These are phyloP conservation scores for Debaryomyces coudertii DNA, from an alignment of 1,139 yeast species.

Conservation along the genomic window DNA sequence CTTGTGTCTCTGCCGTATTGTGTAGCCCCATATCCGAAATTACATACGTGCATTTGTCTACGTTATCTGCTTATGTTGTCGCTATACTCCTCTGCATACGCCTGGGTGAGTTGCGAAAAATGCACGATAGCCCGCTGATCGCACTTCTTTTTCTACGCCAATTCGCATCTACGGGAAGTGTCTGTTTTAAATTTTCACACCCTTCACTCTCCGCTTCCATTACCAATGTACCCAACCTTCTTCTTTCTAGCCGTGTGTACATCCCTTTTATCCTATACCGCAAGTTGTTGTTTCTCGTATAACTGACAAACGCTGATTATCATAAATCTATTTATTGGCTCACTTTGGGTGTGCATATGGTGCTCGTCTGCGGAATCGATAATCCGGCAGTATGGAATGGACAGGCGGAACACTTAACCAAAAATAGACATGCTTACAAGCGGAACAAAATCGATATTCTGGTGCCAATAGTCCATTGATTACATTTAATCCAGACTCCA, in stretches of 20 bases:
- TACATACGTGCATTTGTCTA: too few species aligned
- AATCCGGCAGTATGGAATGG: constrained; percentile 4
- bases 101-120: too few species aligned
- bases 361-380: constrained; percentile 1
- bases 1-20: neutral
- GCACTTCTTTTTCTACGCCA: too few species aligned
- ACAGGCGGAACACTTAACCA: constrained; percentile 4
- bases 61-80: too few species aligned
- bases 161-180: too few species aligned
- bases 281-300: neutral
- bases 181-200: neutral
- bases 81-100: too few species aligned
- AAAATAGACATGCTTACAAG: neutral
- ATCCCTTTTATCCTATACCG: neutral
- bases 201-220: neutral
- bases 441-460: neutral
- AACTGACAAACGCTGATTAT: constrained; percentile 5
- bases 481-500: neutral
- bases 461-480: neutral
- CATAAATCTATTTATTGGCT: constrained; percentile 1
- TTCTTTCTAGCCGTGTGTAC: neutral
- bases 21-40: neutral
- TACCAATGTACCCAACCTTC: neutral
- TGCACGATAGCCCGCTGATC: too few species aligned
- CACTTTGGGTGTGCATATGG: neutral